phyloP scores from a whole-genome alignment of 208 protist species.

The Crithidia brevicula region DNA sequence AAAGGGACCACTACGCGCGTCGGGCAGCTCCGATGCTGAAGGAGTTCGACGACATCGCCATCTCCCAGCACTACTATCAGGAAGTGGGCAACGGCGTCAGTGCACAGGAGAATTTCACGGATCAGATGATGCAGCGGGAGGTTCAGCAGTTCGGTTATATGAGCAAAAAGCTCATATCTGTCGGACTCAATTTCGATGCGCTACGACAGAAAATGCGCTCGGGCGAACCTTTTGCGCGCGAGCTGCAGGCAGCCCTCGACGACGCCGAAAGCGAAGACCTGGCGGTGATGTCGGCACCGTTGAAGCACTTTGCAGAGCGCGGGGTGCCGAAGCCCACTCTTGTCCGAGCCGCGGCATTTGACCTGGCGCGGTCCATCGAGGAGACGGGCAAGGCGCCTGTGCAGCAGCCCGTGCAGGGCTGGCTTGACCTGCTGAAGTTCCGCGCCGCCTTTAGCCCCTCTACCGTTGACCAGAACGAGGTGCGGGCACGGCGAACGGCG shows the following conservation, averaged over 20 bases:
- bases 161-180: constrained; percentile 88
- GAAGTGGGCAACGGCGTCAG: constrained; percentile 55
- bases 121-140: constrained; percentile 65
- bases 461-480: constrained; percentile 53
- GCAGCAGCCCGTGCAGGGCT: constrained; percentile 67
- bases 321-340: constrained; percentile 47
- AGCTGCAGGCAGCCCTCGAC: constrained; percentile 62
- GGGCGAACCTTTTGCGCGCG: constrained; percentile 60
- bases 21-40: constrained; percentile 62
- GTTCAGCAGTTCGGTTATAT: constrained; percentile 80
- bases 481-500: constrained; percentile 47
- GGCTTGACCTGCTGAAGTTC: constrained; percentile 88
- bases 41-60: constrained; percentile 79
- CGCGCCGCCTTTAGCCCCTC: constrained; percentile 75
- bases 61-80: constrained; percentile 85
- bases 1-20: constrained; percentile 53
- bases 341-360: constrained; percentile 70
- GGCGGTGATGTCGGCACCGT: constrained; percentile 55
- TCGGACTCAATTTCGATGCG: constrained; percentile 78
- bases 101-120: constrained; percentile 53
- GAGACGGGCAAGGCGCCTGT: constrained; percentile 59
- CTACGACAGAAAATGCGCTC: constrained; percentile 42
- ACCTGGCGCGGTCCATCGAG: constrained; percentile 79
- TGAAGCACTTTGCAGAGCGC: constrained; percentile 40
- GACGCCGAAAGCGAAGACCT: constrained; percentile 84